Evolutionary conservation across 768 basidiomycete genomes (phyloP).

Genomic region (Sarcodon sp.): DNA sequence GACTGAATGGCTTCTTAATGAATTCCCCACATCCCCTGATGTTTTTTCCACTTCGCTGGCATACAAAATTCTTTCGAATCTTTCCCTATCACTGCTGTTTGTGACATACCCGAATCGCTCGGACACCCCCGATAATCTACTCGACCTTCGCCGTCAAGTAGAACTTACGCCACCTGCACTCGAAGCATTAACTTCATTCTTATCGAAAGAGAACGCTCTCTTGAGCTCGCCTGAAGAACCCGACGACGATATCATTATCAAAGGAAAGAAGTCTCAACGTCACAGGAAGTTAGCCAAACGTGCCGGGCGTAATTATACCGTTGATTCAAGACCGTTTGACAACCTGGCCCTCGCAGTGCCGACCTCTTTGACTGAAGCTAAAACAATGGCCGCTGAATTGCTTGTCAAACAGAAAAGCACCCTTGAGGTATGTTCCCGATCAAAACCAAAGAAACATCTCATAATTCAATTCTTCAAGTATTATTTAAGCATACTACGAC

Average conservation of each 20-base stretch:
- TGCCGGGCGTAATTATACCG: slow-evolving; percentile 2
- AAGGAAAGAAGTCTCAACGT: background rate
- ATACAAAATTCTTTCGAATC: background rate
- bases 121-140: background rate
- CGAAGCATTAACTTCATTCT: background rate
- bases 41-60: background rate
- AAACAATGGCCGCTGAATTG: slow-evolving; percentile 7
- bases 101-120: background rate
- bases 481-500: slow-evolving; percentile 2
- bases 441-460: background rate
- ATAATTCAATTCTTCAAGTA: background rate
- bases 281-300: slow-evolving; percentile 10
- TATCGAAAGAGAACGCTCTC: background rate
- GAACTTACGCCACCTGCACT: background rate
- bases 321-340: slow-evolving; percentile 18
- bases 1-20: background rate
- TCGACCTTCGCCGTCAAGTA: background rate
- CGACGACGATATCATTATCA: background rate
- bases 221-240: background rate
- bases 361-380: slow-evolving; percentile 9
- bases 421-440: slow-evolving; percentile 15
- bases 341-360: slow-evolving; percentile 18
- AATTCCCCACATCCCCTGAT: background rate
- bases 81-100: background rate
- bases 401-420: slow-evolving; percentile 12